Evolutionary conservation across 2,329 filamentous ascomycete species (phyloP), one percentile per base, ranked within the genome.

Genomic region (Clonostachys chloroleuca): DNA sequence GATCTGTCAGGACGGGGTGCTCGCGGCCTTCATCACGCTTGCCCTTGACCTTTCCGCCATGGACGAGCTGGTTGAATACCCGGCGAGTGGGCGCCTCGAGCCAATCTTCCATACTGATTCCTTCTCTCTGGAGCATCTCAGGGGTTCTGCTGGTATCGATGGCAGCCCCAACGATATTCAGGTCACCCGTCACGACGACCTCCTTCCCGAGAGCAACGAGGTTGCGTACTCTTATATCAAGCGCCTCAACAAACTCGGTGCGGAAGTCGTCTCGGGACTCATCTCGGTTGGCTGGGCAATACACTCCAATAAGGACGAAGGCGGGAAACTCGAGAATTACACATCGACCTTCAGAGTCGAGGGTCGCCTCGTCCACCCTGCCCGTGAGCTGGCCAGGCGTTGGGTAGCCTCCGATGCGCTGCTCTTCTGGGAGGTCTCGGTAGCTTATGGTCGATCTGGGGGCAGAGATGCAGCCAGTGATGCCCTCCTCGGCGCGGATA

Each of bases 341-440:
- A 56, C 91, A 96, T 43, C 94, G 86, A 1, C 94, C 94, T 71
- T 99, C 94, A 0, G 89, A 88, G 62, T 99, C 94, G 8, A 97
- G 79, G 1, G 77, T 77, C 3, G 77, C 73, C 40, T 89, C 83
- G 58, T 96, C 89, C 5, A 90, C 66, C 1, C 67, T 62, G 12
- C 75, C 72, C 1, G 75, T 70, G 2, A 95, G 74, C 58, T 96
- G 91, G 16, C 75, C 73, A 1, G 75, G 66, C 2, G 74, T 81
- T 1, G 90, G 92, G 64, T 97, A 97, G 5, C 94, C 94, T 5
- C 94, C 94, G 49, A 99, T 95, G 56, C 85, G 85, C 52, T 89
- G 77, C 16, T 84, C 77, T 18, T 76, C 65, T 3, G 90, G 85
- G 6, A 95, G 79, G 48, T 94, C 84, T 52, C 86, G 79, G 62